A percentile compares a stretch with the other conserved stretches of the same genome.
phyloP scores from a whole-genome alignment of 2,329 filamentous ascomycete genomes.

The Hysterium pulicare region DNA sequence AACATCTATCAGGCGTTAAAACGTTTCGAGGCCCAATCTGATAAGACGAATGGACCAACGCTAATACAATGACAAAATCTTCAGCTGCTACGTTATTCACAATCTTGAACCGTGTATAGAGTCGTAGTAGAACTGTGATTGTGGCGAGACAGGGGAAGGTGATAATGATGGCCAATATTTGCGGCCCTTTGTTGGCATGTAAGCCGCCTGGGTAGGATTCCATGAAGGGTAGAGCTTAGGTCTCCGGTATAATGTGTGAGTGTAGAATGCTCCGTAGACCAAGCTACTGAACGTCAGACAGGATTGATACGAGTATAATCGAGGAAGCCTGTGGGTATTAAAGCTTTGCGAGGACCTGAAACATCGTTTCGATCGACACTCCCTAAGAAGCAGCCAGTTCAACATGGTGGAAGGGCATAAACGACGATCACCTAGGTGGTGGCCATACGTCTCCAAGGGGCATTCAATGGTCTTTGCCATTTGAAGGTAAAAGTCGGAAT shows the following conservation, averaged over 20 bases:
- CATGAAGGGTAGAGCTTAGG: background rate
- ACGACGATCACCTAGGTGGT: background rate
- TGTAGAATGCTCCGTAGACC: background rate
- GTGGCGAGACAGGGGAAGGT: conserved; percentile 11
- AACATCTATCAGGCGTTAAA: conserved; percentile 9
- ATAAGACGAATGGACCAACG: conserved; percentile 7
- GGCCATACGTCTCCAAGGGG: background rate
- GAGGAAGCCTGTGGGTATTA: background rate
- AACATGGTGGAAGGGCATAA: background rate
- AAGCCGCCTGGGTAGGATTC: background rate
- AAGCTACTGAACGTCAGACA: background rate
- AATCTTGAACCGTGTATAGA: conserved; percentile 14
- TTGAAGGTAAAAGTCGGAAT: background rate
- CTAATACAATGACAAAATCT: conserved; percentile 12
- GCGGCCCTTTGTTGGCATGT: conserved; percentile 12
- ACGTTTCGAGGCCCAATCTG: background rate
- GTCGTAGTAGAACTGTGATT: conserved; percentile 9
- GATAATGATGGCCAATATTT: conserved; percentile 13
- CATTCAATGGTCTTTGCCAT: background rate
- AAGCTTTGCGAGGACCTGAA: background rate
- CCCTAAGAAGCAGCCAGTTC: background rate
- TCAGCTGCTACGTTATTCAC: conserved; percentile 13
- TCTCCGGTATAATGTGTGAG: background rate
- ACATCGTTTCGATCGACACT: background rate
- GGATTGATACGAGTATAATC: background rate